Evolutionary conservation across 768 basidiomycete species (phyloP).

Genomic region (Gymnopilus dilepis): DNA sequence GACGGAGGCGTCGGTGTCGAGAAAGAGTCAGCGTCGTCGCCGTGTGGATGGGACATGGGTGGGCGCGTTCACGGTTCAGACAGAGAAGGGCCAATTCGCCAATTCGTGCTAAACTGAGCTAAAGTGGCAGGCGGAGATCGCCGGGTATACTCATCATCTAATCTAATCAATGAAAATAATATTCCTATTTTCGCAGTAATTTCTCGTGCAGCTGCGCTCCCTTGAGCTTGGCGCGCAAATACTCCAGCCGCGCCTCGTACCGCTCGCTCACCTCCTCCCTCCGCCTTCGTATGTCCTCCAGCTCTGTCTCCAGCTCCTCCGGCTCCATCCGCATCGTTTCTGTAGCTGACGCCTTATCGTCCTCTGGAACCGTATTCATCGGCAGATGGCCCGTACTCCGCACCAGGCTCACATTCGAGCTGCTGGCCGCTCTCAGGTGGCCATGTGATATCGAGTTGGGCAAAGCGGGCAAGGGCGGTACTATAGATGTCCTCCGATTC

Average conservation of each 20-base stretch:
- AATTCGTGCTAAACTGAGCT: slow-evolving; percentile 22
- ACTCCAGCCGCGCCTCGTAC: slow-evolving; percentile 80
- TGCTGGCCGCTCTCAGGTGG: slow-evolving; percentile 39
- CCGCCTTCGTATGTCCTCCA: slow-evolving; percentile 71
- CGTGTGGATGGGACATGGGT: slow-evolving; percentile 34
- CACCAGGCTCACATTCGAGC: slow-evolving; percentile 54
- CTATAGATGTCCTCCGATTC: slow-evolving; percentile 25
- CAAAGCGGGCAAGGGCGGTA: slow-evolving; percentile 44
- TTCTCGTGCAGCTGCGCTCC: slow-evolving; percentile 86
- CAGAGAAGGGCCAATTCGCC: slow-evolving; percentile 24
- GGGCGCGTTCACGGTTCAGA: slow-evolving; percentile 27
- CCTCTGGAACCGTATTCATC: slow-evolving; percentile 58
- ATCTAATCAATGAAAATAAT: slow-evolving; percentile 21
- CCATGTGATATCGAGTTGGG: slow-evolving; percentile 34
- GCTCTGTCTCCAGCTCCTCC: slow-evolving; percentile 56
- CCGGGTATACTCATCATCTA: slow-evolving; percentile 29
- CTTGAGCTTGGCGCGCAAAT: slow-evolving; percentile 81
- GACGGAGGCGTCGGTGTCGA: slow-evolving; percentile 50
- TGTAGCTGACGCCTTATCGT: slow-evolving; percentile 38
- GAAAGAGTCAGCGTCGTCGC: slow-evolving; percentile 40
- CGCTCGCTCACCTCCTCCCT: slow-evolving; percentile 72
- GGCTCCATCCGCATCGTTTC: slow-evolving; percentile 35
- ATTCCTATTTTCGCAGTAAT: slow-evolving; percentile 60
- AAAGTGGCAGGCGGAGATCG: slow-evolving; percentile 29
- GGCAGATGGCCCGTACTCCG: slow-evolving; percentile 54